These are phyloP conservation scores for Bathelium albidoporum DNA, from an alignment of 495 filamentous ascomycete genomes.

Conservation along the genomic window DNA sequence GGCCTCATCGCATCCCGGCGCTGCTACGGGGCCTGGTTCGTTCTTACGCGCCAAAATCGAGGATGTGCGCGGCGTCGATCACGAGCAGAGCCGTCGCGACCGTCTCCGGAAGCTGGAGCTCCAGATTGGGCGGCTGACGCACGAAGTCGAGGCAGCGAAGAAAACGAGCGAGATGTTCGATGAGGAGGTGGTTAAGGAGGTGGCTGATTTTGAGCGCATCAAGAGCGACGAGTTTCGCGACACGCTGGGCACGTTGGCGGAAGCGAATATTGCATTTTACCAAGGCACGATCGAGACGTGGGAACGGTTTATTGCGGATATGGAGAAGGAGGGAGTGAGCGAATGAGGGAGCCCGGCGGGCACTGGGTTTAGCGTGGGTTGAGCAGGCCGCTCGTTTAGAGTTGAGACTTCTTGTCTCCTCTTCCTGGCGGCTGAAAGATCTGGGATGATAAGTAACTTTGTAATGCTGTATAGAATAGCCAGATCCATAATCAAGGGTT, in stretches of 20 bases:
- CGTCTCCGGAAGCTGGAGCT: slow-evolving; percentile 81
- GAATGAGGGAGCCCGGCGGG: background rate
- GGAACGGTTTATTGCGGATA: slow-evolving; percentile 80
- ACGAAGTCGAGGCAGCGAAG: slow-evolving; percentile 78
- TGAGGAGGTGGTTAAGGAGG: slow-evolving; percentile 86
- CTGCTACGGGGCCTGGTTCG: slow-evolving; percentile 56
- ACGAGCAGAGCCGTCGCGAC: slow-evolving; percentile 81
- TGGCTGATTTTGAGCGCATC: slow-evolving; percentile 89
- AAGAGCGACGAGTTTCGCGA: slow-evolving; percentile 87
- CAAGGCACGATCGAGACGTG: slow-evolving; percentile 67
- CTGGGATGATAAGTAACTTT: background rate
- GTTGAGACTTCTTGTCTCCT: background rate
- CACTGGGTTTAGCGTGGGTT: background rate
- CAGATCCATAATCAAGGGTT: no score
- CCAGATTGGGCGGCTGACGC: slow-evolving; percentile 77
- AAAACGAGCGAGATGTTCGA: slow-evolving; percentile 78
- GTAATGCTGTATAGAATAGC: slow-evolving; percentile 6
- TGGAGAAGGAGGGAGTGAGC: slow-evolving; percentile 55
- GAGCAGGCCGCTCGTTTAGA: background rate
- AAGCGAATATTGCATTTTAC: slow-evolving; percentile 82
- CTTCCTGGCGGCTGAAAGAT: background rate
- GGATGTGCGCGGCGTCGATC: slow-evolving; percentile 92
- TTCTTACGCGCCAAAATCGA: slow-evolving; percentile 94
- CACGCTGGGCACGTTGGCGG: slow-evolving; percentile 70
- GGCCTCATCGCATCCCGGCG: slow-evolving; percentile 51